Conservation (phyloP, 345 rosid genomes). For the Heritiera fomes region DNA sequence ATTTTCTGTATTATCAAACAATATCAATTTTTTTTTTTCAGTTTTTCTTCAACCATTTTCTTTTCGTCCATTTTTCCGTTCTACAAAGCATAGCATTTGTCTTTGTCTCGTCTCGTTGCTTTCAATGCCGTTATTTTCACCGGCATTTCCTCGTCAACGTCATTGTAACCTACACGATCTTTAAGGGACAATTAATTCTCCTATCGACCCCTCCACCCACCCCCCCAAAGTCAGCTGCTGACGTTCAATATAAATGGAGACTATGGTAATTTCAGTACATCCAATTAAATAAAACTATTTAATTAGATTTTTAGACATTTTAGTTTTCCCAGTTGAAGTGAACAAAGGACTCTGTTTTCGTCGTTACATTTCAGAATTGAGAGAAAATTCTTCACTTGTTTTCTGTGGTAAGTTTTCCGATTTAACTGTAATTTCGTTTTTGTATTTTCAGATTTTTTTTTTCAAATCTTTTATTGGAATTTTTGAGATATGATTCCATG, state of each 20-base stretch:
- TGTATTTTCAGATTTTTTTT: not conserved
- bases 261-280: not conserved
- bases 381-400: not conserved
- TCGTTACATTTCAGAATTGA: not conserved
- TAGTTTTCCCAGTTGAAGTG: not conserved
- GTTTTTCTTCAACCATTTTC: too few species aligned
- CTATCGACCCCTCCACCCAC: not conserved
- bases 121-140: not conserved
- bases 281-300: not conserved
- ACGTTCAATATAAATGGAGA: not conserved
- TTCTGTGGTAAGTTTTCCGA: not conserved
- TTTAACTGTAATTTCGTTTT: not conserved
- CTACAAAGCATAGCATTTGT: too few species aligned
- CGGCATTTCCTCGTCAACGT: not conserved
- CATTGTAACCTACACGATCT: constrained; percentile 6
- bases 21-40: too few species aligned
- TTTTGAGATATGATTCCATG: not conserved
- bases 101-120: not conserved
- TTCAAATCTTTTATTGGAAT: not conserved
- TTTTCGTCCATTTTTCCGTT: too few species aligned
- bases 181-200: not conserved
- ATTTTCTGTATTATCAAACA: too few species aligned
- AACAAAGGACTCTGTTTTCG: constrained; percentile 4
- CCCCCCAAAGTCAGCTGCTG: not conserved
- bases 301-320: not conserved